These are phyloP conservation scores for Coleophoma cylindrospora DNA, from an alignment of 2,329 filamentous ascomycete species.

Conservation along the genomic window DNA sequence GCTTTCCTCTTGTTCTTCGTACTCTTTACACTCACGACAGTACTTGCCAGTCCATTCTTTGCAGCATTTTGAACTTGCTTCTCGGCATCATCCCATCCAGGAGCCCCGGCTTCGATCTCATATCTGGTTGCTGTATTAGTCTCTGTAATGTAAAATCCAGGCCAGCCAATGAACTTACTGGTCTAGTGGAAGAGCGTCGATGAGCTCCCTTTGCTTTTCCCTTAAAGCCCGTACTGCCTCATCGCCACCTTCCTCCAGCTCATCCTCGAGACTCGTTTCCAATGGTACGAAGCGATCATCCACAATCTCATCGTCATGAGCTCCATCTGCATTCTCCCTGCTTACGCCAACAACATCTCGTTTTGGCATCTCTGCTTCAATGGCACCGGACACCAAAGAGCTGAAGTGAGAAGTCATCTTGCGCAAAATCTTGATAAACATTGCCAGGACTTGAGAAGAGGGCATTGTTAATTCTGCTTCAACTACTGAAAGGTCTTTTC, in stretches of 20 bases:
- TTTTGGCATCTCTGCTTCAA: slow-evolving; percentile 60
- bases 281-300: slow-evolving; percentile 66
- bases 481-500: slow-evolving; percentile 77
- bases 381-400: slow-evolving; percentile 67
- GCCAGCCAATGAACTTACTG: slow-evolving; percentile 53
- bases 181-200: slow-evolving; percentile 85
- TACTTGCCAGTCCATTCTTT: slow-evolving; percentile 50
- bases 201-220: slow-evolving; percentile 80
- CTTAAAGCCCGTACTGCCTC: slow-evolving; percentile 67
- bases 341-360: slow-evolving; percentile 53
- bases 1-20: slow-evolving; percentile 73
- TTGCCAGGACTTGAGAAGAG: slow-evolving; percentile 78
- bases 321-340: slow-evolving; percentile 52
- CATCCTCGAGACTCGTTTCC: slow-evolving; percentile 68
- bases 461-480: slow-evolving; percentile 73
- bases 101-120: slow-evolving; percentile 57
- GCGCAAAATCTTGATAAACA: slow-evolving; percentile 94
- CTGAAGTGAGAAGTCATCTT: slow-evolving; percentile 81
- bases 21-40: slow-evolving; percentile 78
- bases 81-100: slow-evolving; percentile 67
- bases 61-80: slow-evolving; percentile 61
- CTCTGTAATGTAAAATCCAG: slow-evolving; percentile 1
- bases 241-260: slow-evolving; percentile 78
- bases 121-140: slow-evolving; percentile 41
- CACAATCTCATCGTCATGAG: slow-evolving; percentile 64